Evolutionary conservation across 257 asterid genomes (phyloP), one percentile per base, ranked within the genome.

Genomic region (Ilex asprella): DNA sequence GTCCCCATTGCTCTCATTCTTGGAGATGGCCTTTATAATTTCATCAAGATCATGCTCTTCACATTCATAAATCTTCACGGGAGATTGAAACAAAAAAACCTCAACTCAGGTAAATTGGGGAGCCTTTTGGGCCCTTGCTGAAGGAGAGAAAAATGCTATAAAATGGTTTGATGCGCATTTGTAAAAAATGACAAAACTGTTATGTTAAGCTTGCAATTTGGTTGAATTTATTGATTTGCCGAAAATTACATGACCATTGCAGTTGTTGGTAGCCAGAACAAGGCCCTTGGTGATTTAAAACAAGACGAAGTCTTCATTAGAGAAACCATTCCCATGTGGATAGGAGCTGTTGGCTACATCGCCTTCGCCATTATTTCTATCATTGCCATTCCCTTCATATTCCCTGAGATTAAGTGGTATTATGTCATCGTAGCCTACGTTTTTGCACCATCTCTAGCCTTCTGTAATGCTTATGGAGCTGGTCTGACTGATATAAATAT

Each of bases 1-100:
- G 70, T 90, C 44, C 79, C 97, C 39, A 82, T 90, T 53, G 86
- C 97, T 29, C 93, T 90, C 62, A 86, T 90, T 59, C 78, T 90
- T 0, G 96, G 97, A 29, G 97, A 90, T 53, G 97, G 97, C 11
- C 89, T 90, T 32, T 90, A 87, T 72, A 87, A 76, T 68, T 88
- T 88, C 70, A 41, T 70, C 32, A 91, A 91, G 81, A 81, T 84
- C 39, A 65, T 85, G 58, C 43, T 56, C 39, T 73, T 85, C 58
- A 83, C 92, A 1, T 64, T 68, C 13, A 60, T 67, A 13, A 89
- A 78, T 63, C 59, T 85, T 62, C 75, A 67, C 13, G 29, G 31
- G 39, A 66, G 68, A 62, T 65, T 80, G 57, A 68, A 78, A 69
- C 66, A 61, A 52, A 81, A 54, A 70, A 76, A 68, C 35, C 72